These are phyloP conservation scores for Tolypocladium cylindrosporum DNA, from an alignment of 2,329 filamentous ascomycete species.

Conservation along the genomic window DNA sequence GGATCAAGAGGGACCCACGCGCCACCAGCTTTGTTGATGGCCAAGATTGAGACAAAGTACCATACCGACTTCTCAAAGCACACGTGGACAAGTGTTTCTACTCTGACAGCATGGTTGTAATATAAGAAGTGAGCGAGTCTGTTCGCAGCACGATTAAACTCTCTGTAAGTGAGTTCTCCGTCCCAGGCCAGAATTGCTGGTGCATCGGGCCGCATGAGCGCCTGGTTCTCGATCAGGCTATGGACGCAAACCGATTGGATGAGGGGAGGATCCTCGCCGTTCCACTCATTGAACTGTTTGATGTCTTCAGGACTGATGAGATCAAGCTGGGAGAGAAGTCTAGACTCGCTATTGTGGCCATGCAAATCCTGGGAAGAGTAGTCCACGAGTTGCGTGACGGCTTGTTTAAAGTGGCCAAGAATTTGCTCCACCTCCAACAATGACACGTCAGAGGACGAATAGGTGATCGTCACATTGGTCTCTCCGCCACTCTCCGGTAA, in stretches of 20 bases:
- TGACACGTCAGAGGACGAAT: background rate
- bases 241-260: background rate
- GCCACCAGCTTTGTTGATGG: conserved; percentile 16
- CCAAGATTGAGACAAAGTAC: conserved; percentile 21
- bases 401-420: conserved; percentile 2
- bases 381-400: background rate
- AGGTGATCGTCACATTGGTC: background rate
- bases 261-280: background rate
- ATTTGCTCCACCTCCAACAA: background rate
- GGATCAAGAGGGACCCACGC: conserved; percentile 20
- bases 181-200: conserved; percentile 33
- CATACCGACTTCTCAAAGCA: conserved; percentile 28
- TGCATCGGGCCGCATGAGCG: conserved; percentile 17
- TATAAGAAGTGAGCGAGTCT: conserved; percentile 21
- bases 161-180: conserved; percentile 28
- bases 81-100: conserved; percentile 17
- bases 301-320: background rate
- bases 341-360: background rate
- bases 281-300: background rate
- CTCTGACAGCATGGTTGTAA: conserved; percentile 9
- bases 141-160: conserved; percentile 27
- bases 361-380: background rate
- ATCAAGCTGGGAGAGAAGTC: background rate
- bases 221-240: conserved; percentile 14
- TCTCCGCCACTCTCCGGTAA: background rate